Percentiles rank a stretch among this genome's conserved stretches.
Evolutionary conservation across 1,284 basidiomycete genomes (phyloP).

Genomic region (Paramarasmius palmivorus): DNA sequence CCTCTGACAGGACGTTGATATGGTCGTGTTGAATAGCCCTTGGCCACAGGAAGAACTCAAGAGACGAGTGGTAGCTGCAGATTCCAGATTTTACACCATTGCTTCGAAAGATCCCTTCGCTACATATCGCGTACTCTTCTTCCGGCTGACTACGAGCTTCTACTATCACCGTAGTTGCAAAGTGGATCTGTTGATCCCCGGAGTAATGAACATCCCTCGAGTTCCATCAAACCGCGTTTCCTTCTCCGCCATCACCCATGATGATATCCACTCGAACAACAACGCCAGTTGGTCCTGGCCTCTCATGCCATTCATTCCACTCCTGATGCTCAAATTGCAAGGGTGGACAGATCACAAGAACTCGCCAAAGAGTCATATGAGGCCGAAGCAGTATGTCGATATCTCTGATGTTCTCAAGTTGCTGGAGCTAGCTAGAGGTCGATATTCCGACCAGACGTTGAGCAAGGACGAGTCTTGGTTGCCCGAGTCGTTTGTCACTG

Average conservation of each 20-base stretch:
- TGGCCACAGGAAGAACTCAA: constrained; percentile 43
- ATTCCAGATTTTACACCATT: constrained; percentile 41
- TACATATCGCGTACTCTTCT: constrained; percentile 43
- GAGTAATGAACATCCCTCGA: constrained; percentile 42
- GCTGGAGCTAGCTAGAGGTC: constrained; percentile 31
- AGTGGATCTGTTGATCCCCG: constrained; percentile 52
- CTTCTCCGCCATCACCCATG: no score
- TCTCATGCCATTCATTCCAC: constrained; percentile 42
- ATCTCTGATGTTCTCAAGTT: constrained; percentile 43
- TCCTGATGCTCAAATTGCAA: constrained; percentile 50
- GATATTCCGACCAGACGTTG: constrained; percentile 12
- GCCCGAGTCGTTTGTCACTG: constrained; percentile 21
- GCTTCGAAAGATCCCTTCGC: constrained; percentile 37
- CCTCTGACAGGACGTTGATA: constrained; percentile 46
- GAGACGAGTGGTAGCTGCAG: constrained; percentile 29
- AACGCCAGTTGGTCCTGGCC: constrained; percentile 30
- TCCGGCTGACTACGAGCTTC: not conserved
- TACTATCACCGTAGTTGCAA: constrained; percentile 36
- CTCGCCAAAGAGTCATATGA: constrained; percentile 31
- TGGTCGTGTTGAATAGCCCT: constrained; percentile 40
- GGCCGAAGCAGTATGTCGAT: constrained; percentile 40
- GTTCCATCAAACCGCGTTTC: constrained; percentile 30
- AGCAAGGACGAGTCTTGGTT: constrained; percentile 19
- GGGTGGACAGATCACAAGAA: constrained; percentile 49
- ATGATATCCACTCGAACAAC: constrained; percentile 26